These are phyloP conservation scores for Epichloe festucae DNA, from an alignment of 2,329 filamentous ascomycete genomes.

Conservation along the genomic window DNA sequence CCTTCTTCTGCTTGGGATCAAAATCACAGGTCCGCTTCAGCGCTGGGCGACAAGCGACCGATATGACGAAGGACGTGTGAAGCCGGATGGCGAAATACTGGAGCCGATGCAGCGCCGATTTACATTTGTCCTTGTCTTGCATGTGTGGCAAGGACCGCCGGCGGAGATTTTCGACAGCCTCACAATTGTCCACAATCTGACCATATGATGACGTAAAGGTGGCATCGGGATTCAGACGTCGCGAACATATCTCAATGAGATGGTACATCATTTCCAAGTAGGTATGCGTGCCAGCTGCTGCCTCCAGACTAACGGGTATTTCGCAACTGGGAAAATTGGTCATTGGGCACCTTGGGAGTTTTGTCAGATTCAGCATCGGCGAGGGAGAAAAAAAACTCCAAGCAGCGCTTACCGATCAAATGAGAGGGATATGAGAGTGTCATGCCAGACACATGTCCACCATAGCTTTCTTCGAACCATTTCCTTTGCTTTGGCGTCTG, in stretches of 20 bases:
- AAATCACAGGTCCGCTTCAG: constrained; percentile 42
- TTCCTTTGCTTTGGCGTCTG: constrained; percentile 37
- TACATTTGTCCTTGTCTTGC: constrained; percentile 48
- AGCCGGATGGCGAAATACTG: constrained; percentile 53
- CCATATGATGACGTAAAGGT: constrained; percentile 35
- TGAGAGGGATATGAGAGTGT: constrained; percentile 51
- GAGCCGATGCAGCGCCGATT: constrained; percentile 47
- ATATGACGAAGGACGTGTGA: constrained; percentile 52
- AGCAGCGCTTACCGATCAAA: constrained; percentile 40
- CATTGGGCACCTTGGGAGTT: constrained; percentile 42
- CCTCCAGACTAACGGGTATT: constrained; percentile 32
- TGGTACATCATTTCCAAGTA: constrained; percentile 56
- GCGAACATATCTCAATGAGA: constrained; percentile 47
- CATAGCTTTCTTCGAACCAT: constrained; percentile 42
- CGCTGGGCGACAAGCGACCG: constrained; percentile 50
- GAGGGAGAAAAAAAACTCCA: neutral
- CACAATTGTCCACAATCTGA: constrained; percentile 45
- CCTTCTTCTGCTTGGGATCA: constrained; percentile 36
- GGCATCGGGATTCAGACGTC: constrained; percentile 42
- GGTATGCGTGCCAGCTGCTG: constrained; percentile 34
- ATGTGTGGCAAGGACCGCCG: constrained; percentile 37
- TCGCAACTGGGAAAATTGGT: constrained; percentile 45
- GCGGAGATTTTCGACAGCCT: constrained; percentile 39
- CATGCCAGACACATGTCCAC: constrained; percentile 57
- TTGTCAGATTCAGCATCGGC: neutral